These are phyloP conservation scores for Trypanosoma mega DNA, from an alignment of 208 protist species.

Conservation along the genomic window DNA sequence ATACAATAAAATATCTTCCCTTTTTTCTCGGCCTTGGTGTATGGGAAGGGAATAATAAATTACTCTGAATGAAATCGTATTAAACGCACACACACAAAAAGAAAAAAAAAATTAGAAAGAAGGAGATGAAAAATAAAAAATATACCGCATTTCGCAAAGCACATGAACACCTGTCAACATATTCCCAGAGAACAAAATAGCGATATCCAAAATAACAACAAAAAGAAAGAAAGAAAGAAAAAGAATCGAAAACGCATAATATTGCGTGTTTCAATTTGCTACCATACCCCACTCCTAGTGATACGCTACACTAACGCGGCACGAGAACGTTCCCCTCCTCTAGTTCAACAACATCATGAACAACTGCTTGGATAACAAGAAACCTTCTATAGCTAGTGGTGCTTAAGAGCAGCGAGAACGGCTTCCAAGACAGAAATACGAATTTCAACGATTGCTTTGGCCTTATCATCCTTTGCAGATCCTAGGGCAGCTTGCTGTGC, in stretches of 20 bases:
- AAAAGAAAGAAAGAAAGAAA: constrained; percentile 14
- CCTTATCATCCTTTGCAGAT: constrained; percentile 80
- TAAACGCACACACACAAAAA: too few species aligned
- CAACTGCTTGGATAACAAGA: too few species aligned
- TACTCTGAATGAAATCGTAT: too few species aligned
- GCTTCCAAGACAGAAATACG: constrained; percentile 76
- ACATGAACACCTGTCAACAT: not conserved
- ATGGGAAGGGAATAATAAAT: too few species aligned
- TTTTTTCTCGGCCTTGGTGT: too few species aligned
- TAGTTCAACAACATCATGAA: too few species aligned
- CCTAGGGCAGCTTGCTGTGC: constrained; percentile 58
- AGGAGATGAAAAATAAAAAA: constrained; percentile 8
- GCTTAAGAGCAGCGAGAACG: constrained; percentile 68
- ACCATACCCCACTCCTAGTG: constrained; percentile 13
- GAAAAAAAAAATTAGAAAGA: not conserved
- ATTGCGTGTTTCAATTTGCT: not conserved
- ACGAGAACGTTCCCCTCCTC: constrained; percentile 6
- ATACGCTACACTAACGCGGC: constrained; percentile 12
- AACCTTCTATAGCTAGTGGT: too few species aligned
- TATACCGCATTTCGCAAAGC: constrained; percentile 8
- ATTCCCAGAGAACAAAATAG: not conserved
- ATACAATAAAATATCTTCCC: too few species aligned
- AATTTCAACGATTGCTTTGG: constrained; percentile 77
- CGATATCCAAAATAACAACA: not conserved
- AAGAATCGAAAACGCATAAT: constrained; percentile 10